phyloP scores from a whole-genome alignment of 495 filamentous ascomycete genomes.

The Penicillium bovifimosum region DNA sequence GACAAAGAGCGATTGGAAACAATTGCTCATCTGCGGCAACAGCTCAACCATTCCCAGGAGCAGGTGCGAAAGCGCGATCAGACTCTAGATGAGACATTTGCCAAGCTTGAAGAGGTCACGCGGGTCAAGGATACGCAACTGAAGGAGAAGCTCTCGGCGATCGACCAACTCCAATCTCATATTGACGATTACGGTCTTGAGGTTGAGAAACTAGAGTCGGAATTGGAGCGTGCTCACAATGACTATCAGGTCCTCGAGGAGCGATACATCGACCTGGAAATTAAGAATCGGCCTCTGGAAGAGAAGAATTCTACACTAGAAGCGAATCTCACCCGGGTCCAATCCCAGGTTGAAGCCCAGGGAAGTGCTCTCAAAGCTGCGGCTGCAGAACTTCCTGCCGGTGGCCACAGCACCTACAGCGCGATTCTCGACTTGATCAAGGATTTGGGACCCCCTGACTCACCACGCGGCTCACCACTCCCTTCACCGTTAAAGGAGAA shows the following conservation, averaged over 20 bases:
- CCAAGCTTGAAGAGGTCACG: constrained; percentile 35
- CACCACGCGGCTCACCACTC: constrained; percentile 3
- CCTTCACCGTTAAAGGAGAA: constrained; percentile 18
- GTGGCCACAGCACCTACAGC: constrained; percentile 34
- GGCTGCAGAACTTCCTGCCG: constrained; percentile 36
- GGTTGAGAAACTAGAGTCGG: constrained; percentile 33
- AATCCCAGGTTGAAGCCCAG: constrained; percentile 41
- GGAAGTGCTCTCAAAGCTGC: constrained; percentile 39
- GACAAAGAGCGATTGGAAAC: constrained; percentile 33
- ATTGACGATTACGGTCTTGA: constrained; percentile 32
- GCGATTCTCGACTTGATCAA: constrained; percentile 43
- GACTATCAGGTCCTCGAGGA: constrained; percentile 34
- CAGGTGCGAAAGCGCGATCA: constrained; percentile 36
- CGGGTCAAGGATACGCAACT: constrained; percentile 32
- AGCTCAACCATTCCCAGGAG: constrained; percentile 34
- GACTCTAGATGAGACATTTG: constrained; percentile 34
- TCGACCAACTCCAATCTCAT: constrained; percentile 39
- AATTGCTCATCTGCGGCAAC: constrained; percentile 36
- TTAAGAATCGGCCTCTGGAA: constrained; percentile 36
- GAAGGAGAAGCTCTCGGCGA: constrained; percentile 35
- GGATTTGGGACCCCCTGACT: constrained; percentile 26
- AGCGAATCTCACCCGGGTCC: constrained; percentile 35
- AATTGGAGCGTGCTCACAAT: constrained; percentile 31
- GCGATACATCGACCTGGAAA: constrained; percentile 33
- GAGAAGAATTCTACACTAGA: constrained; percentile 42